Conservation (phyloP, 2,329 filamentous ascomycete genomes). For the Venturiaceae sp. region DNA sequence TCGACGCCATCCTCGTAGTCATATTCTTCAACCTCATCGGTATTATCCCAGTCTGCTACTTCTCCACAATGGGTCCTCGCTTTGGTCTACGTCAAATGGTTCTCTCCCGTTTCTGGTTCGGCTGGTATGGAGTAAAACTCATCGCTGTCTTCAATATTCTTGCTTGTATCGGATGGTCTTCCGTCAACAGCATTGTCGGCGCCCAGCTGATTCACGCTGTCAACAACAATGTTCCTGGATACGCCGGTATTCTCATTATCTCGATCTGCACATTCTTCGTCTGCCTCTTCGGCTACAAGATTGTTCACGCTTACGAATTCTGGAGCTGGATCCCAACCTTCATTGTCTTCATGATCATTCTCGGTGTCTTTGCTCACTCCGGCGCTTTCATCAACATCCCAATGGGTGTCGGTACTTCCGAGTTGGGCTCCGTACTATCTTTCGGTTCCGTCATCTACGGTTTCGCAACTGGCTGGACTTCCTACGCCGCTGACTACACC, state of each 20-base stretch:
- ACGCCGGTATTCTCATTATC: constrained; percentile 66
- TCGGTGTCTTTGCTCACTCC: constrained; percentile 58
- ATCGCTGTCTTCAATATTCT: constrained; percentile 61
- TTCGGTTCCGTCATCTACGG: constrained; percentile 59
- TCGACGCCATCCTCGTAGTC: constrained; percentile 61
- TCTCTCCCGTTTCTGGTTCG: constrained; percentile 68
- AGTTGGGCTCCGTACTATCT: constrained; percentile 53
- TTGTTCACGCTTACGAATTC: constrained; percentile 69
- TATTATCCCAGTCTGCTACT: constrained; percentile 64
- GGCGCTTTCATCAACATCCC: constrained; percentile 54
- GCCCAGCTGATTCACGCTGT: constrained; percentile 69
- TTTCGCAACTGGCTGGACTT: constrained; percentile 64
- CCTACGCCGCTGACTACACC: constrained; percentile 68
- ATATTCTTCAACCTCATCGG: constrained; percentile 69
- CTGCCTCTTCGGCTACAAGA: constrained; percentile 64
- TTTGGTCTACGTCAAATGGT: constrained; percentile 76
- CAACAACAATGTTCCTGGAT: constrained; percentile 58
- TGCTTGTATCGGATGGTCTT: constrained; percentile 64
- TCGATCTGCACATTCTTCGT: constrained; percentile 57
- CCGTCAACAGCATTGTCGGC: constrained; percentile 71
- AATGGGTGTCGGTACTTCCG: constrained; percentile 47
- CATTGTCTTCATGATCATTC: constrained; percentile 62
- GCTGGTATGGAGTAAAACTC: constrained; percentile 39
- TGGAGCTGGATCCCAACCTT: constrained; percentile 65
- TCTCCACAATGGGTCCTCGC: constrained; percentile 64